Conservation (phyloP, 805 yeast species). For the Komagataella populi region DNA sequence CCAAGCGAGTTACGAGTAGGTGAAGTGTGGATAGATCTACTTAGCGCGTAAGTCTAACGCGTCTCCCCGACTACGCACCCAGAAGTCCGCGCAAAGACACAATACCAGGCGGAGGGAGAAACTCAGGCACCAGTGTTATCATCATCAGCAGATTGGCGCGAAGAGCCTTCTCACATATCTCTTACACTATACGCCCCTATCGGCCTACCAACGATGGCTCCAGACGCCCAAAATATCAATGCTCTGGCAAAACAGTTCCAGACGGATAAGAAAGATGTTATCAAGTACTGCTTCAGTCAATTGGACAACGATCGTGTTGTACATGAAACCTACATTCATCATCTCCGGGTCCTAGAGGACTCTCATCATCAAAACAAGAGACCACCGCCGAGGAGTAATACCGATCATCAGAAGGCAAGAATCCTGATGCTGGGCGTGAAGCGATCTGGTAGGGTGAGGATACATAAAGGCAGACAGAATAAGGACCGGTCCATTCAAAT, state of each 20-base stretch:
- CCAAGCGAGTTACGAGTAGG: background rate
- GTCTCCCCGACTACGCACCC: background rate
- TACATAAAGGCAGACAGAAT: conserved; percentile 81
- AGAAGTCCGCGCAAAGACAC: background rate
- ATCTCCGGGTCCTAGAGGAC: conserved; percentile 64
- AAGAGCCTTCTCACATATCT: too few species aligned
- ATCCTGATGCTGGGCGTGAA: conserved; percentile 48
- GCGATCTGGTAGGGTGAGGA: conserved; percentile 49
- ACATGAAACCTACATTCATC: conserved; percentile 57
- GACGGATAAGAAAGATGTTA: conserved; percentile 33
- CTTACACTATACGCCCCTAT: background rate
- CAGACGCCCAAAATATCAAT: conserved; percentile 1
- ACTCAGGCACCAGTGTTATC: too few species aligned
- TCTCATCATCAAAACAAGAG: conserved; percentile 52
- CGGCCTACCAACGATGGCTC: background rate
- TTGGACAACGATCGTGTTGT: conserved; percentile 26
- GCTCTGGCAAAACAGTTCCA: conserved; percentile 46
- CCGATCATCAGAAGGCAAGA: conserved; percentile 43
- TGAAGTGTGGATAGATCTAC: background rate
- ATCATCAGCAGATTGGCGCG: too few species aligned
- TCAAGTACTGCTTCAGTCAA: conserved; percentile 34
- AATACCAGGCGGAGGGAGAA: background rate
- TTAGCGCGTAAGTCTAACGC: background rate
- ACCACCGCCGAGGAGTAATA: conserved; percentile 44
- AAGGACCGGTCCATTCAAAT: conserved; percentile 67